Base-by-base conservation (phyloP, 768 basidiomycete genomes). In the Psilocybe subaeruginosa region DNA sequence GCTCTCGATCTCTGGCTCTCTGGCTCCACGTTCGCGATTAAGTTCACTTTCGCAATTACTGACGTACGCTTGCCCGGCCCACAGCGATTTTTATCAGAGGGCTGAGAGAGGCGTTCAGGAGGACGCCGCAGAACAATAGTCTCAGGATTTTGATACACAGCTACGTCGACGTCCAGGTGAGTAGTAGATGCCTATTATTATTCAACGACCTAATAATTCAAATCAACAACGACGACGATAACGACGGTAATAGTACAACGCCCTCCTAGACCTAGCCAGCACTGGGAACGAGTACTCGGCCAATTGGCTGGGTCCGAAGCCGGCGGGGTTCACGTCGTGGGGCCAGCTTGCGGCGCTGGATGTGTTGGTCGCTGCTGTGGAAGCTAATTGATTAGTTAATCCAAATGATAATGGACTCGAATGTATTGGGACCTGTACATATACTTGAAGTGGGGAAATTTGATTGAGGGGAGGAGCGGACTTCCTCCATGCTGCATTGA, bases 161-260 rank as follows among this genome's bases (percentile, higher is more conserved):
- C 60, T 85, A 84, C 59, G 70, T 79, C 50, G 77, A 84, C 46
- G 84, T 84, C 23, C 83, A 85, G 78, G 82, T 79, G 27, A 73
- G 64, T 50, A 11, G 29, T 46, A 12, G 43, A 45, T 19, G 9
- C 29, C 56, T 33, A 50, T 47, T 57, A 3, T 29, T 37, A 60
- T 17, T 55, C 17, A 29, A 16, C 17, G 7, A 55, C 11, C 7
- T 23, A 43, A 58, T 53, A 23, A 23, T 35, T 7, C 7, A 35
- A 35, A 6, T 35, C 11, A 16, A 48, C 33, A 51, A 17, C 7
- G 17, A 41, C 33, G 23, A 62, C 46, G 60, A 17, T 50, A 54
- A 43, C 39, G 23, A 23, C 23, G 23, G 23, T 2, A 49, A 11
- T 58, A 83, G 81, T 81, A 81, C 61, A 84, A 82, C 61, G 81